These are phyloP conservation scores for Ammopiptanthus mongolicus DNA, from an alignment of 306 rosid species.

Conservation along the genomic window DNA sequence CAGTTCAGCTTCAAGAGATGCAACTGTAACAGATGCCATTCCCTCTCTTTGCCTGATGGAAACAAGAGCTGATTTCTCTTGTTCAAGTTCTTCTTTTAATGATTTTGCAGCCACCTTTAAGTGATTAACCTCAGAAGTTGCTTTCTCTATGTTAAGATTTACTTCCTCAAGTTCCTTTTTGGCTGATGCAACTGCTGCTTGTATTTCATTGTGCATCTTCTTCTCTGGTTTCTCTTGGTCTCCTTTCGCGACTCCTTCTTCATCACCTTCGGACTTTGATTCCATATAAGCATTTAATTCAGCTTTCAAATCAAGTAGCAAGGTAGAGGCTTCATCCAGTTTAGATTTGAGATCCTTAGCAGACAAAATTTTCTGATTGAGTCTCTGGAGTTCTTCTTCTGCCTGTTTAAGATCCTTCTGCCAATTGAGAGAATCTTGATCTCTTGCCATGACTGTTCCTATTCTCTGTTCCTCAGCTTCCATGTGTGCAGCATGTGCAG, in stretches of 20 bases:
- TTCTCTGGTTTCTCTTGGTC: conserved; percentile 38
- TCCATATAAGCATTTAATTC: conserved; percentile 77
- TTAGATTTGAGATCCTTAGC: conserved; percentile 74
- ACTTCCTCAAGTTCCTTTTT: conserved; percentile 80
- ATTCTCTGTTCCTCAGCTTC: conserved; percentile 95
- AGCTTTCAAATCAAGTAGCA: conserved; percentile 65
- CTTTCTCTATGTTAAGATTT: conserved; percentile 74
- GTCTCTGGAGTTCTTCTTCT: conserved; percentile 62
- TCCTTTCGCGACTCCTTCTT: conserved; percentile 30
- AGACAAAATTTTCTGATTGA: conserved; percentile 60
- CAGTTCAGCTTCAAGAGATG: conserved; percentile 87
- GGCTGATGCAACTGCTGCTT: conserved; percentile 78
- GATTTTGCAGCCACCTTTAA: conserved; percentile 71
- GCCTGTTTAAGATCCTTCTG: conserved; percentile 72
- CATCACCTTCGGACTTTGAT: conserved; percentile 43
- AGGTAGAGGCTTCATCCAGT: conserved; percentile 52
- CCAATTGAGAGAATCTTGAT: conserved; percentile 86
- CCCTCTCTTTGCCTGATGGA: conserved; percentile 77
- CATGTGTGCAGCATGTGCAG: conserved; percentile 87
- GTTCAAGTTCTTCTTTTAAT: conserved; percentile 62
- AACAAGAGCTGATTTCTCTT: conserved; percentile 59
- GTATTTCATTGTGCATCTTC: conserved; percentile 52
- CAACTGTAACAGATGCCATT: conserved; percentile 84
- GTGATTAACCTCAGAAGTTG: conserved; percentile 55
- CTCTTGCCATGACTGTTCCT: conserved; percentile 86